Evolutionary conservation across 176 grass and related monocot genomes (phyloP), one percentile per base, ranked within the genome.

Genomic region (Microstegium vimineum): DNA sequence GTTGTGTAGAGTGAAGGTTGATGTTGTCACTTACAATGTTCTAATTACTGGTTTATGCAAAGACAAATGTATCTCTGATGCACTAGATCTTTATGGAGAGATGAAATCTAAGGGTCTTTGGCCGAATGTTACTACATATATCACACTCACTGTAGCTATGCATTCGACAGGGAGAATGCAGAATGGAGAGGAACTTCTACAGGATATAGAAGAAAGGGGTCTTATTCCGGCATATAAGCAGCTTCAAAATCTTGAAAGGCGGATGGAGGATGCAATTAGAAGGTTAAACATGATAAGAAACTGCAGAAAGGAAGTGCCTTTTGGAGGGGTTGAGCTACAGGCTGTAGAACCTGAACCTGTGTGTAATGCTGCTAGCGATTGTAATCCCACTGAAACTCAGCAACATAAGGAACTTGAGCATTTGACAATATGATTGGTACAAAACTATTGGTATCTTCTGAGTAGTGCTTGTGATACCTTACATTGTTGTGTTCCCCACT

Each of bases 21-120:
- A 97, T 84, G 86, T 94, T 65, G 92, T 90, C 73, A 89, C 76
- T 69, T 97, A 94, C 42, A 97, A 97, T 89, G 91, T 97, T 82
- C 60, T 97, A 76, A 92, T 97, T 70, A 92, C 92, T 60, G 83
- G 88, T 86, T 87, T 97, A 73, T 97, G 94, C 82, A 84, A 62
- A 25, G 86, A 73, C 26, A 82, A 87, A 7, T 11, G 37, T 79
- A 26, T 97, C 87, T 85, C 73, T 86, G 76, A 87, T 74, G 94
- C 87, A 5, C 69, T 92, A 45, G 59, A 78, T 64, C 76, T 97
- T 68, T 97, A 94, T 83, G 86, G 83, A 84, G 94, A 97, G 74
- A 94, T 94, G 81, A 97, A 92, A 89, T 71, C 63, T 52, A 90
- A 79, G 73, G 81, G 81, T 51, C 86, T 97, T 74, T 83, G 64